These are phyloP conservation scores for Stagonosporopsis cucurbitacearum DNA, from an alignment of 2,329 filamentous ascomycete species.

Conservation along the genomic window DNA sequence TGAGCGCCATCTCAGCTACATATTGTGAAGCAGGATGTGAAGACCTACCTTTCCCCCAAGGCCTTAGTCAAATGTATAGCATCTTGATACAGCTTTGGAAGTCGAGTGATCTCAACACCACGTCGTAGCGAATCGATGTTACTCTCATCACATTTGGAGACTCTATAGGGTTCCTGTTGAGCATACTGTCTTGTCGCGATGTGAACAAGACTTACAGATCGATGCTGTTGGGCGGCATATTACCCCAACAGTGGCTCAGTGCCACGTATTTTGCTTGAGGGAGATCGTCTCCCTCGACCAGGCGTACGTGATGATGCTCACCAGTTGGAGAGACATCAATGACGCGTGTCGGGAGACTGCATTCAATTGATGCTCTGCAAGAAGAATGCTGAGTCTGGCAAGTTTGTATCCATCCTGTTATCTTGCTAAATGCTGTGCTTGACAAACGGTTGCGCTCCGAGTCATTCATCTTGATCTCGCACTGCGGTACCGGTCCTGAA, in stretches of 20 bases:
- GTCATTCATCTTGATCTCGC: slow-evolving; percentile 6
- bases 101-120: background rate
- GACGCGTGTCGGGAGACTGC: background rate
- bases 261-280: slow-evolving; percentile 4
- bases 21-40: too few relatives aligned
- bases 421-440: background rate
- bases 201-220: slow-evolving; percentile 4
- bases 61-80: slow-evolving; percentile 10
- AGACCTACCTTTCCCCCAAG: background rate
- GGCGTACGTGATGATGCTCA: background rate
- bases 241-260: slow-evolving; percentile 24
- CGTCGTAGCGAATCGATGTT: slow-evolving; percentile 6
- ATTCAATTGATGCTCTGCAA: background rate
- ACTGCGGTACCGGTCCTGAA: background rate
- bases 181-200: too few relatives aligned
- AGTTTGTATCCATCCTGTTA: slow-evolving; percentile 1
- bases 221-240: slow-evolving; percentile 3
- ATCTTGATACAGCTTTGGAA: slow-evolving; percentile 14
- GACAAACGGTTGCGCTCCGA: slow-evolving; percentile 7
- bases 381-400: background rate
- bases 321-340: background rate
- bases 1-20: background rate
- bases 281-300: slow-evolving; percentile 2
- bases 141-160: slow-evolving; percentile 8
- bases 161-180: background rate